Evolutionary conservation across 192 early-diverging fungal genomes (phyloP).

Genomic region (Martensiomyces pterosporus): DNA sequence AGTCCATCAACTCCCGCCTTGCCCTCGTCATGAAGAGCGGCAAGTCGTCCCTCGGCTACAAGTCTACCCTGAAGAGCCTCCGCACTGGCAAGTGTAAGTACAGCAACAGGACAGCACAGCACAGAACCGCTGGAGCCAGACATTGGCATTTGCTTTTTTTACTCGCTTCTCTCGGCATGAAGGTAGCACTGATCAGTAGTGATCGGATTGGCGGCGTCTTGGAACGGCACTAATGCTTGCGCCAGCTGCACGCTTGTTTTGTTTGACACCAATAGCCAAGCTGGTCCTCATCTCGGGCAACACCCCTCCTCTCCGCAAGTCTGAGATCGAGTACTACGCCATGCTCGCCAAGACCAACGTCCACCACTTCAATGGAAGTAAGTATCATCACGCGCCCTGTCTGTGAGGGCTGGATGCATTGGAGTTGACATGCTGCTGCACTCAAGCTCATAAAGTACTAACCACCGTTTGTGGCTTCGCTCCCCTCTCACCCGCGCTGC

Average conservation of each 20-base stretch:
- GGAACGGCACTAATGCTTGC: too few relatives aligned
- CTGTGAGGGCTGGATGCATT: too few relatives aligned
- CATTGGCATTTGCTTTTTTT: too few relatives aligned
- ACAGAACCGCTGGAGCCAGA: too few relatives aligned
- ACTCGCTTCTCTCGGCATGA: too few relatives aligned
- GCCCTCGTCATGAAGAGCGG: constrained; percentile 99
- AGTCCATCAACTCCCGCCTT: constrained; percentile 98
- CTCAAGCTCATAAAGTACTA: too few relatives aligned
- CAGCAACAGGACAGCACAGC: constrained; percentile 52
- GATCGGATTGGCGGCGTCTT: too few relatives aligned
- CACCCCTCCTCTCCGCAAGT: constrained; percentile 99
- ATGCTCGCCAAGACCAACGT: constrained; percentile 99
- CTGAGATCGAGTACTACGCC: constrained; percentile 99
- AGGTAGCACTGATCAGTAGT: too few relatives aligned
- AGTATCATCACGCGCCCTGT: constrained; percentile 53
- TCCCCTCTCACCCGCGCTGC: constrained; percentile 88
- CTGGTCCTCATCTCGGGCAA: constrained; percentile 98
- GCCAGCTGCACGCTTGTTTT: too few relatives aligned
- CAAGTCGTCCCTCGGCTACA: constrained; percentile 98
- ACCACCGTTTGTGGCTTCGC: too few relatives aligned
- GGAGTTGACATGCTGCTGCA: too few relatives aligned
- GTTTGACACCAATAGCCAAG: constrained; percentile 87
- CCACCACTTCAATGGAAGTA: constrained; percentile 98
- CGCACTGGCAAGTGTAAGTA: constrained; percentile 80
- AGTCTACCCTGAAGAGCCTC: constrained; percentile 96